These are phyloP conservation scores for Coccomyxa subellipsoidea DNA, from an alignment of 163 green algal species.

Conservation along the genomic window DNA sequence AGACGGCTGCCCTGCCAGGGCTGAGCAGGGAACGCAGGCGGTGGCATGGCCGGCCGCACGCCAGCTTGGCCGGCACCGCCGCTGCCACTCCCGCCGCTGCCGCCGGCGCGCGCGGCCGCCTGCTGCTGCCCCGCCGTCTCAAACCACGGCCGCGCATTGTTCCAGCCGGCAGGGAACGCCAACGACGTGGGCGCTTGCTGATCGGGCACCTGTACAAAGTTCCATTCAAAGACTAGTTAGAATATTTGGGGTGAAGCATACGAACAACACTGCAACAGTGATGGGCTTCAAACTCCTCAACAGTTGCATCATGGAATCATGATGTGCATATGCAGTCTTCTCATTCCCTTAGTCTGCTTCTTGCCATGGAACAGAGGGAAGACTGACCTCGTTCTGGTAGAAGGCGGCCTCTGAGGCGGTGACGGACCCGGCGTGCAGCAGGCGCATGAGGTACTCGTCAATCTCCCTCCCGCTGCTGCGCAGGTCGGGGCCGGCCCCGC, in stretches of 20 bases:
- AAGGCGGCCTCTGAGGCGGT: slow-evolving; percentile 4
- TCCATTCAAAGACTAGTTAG: too few relatives aligned
- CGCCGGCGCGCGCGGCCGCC: not conserved
- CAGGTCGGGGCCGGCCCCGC: slow-evolving; percentile 4
- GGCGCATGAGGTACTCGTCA: slow-evolving; percentile 24
- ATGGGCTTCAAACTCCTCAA: too few relatives aligned
- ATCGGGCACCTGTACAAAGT: not conserved
- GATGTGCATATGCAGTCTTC: not conserved
- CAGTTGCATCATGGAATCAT: not conserved
- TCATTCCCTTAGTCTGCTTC: not conserved
- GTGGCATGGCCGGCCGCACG: slow-evolving; percentile 1
- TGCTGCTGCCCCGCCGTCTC: not conserved
- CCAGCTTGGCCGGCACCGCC: not conserved
- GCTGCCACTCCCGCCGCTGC: not conserved
- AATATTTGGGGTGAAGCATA: too few relatives aligned
- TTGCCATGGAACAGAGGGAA: not conserved
- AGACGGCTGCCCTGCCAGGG: slow-evolving; percentile 2
- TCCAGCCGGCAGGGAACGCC: not conserved
- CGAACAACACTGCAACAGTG: too few relatives aligned
- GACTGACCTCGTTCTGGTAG: not conserved
- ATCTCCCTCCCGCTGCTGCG: slow-evolving; percentile 12
- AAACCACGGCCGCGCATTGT: not conserved
- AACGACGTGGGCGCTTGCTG: not conserved
- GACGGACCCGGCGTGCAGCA: slow-evolving; percentile 9
- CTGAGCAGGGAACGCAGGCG: slow-evolving; percentile 2